These are phyloP conservation scores for Colletotrichum chlorophyti DNA, from an alignment of 2,329 filamentous ascomycete species.

Conservation along the genomic window DNA sequence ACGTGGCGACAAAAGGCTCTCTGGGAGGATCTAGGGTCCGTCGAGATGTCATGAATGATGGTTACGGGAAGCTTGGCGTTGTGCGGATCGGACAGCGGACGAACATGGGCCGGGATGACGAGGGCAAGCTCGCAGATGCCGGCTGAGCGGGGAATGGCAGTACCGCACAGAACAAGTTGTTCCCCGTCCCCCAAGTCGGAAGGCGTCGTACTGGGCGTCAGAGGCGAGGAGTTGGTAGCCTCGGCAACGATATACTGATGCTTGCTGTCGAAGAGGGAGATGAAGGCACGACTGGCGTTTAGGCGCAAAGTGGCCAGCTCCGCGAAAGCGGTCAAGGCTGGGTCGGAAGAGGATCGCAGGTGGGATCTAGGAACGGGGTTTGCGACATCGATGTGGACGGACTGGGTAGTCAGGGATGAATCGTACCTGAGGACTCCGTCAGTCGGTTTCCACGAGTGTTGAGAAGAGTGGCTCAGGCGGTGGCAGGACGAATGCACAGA, in stretches of 20 bases:
- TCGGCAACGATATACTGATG: constrained; percentile 59
- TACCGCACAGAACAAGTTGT: constrained; percentile 35
- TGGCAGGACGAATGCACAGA: not conserved
- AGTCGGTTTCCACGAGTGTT: not conserved
- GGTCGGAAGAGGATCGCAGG: constrained; percentile 39
- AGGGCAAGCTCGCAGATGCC: constrained; percentile 39
- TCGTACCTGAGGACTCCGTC: constrained; percentile 21
- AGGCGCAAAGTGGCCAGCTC: constrained; percentile 54
- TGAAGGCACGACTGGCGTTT: constrained; percentile 45
- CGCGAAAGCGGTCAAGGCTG: constrained; percentile 54
- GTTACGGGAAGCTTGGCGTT: constrained; percentile 38
- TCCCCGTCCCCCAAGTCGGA: not conserved
- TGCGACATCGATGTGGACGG: constrained; percentile 31
- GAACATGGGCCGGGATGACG: not conserved
- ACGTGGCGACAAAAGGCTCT: constrained; percentile 34
- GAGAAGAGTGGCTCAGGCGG: not conserved
- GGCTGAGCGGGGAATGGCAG: constrained; percentile 35
- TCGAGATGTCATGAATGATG: constrained; percentile 41
- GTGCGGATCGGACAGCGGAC: not conserved
- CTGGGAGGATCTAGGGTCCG: constrained; percentile 37
- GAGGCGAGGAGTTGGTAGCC: constrained; percentile 48
- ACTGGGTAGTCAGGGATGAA: not conserved
- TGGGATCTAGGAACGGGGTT: constrained; percentile 30
- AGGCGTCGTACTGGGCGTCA: constrained; percentile 36
- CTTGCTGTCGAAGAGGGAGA: constrained; percentile 59